Conservation (phyloP, 208 protist species). For the Ichthyophonus hoferi region DNA sequence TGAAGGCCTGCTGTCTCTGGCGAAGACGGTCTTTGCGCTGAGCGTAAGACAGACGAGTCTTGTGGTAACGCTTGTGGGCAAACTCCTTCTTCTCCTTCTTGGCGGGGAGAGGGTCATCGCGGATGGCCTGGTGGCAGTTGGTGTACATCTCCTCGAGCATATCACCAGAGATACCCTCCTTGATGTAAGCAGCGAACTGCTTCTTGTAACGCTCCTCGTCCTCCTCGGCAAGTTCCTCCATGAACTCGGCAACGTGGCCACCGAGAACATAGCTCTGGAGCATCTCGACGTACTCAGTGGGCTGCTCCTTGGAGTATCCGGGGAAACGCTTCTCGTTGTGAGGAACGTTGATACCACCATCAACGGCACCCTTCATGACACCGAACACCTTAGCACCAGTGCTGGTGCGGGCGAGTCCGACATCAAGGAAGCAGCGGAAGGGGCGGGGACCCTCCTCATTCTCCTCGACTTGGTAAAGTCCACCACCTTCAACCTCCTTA, state of each 20-base stretch:
- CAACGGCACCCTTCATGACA: slow-evolving; percentile 88
- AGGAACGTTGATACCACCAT: slow-evolving; percentile 94
- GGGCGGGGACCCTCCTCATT: slow-evolving; percentile 68
- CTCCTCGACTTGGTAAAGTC: slow-evolving; percentile 42
- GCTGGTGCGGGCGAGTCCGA: slow-evolving; percentile 90
- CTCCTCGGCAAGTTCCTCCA: slow-evolving; percentile 89
- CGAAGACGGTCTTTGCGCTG: slow-evolving; percentile 37
- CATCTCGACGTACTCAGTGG: slow-evolving; percentile 75
- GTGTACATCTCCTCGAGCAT: slow-evolving; percentile 87
- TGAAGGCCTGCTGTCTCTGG: slow-evolving; percentile 31
- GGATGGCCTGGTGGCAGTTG: slow-evolving; percentile 83
- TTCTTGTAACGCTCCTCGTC: slow-evolving; percentile 80
- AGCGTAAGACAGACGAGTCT: neutral
- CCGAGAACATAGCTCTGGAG: slow-evolving; percentile 86
- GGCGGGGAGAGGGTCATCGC: slow-evolving; percentile 70
- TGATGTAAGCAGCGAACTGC: slow-evolving; percentile 89
- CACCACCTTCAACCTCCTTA: slow-evolving; percentile 60
- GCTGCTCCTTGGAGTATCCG: slow-evolving; percentile 74
- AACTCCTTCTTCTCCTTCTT: slow-evolving; percentile 25
- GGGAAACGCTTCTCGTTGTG: slow-evolving; percentile 90
- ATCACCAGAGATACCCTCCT: slow-evolving; percentile 77
- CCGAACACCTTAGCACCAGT: slow-evolving; percentile 89
- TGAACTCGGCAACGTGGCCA: slow-evolving; percentile 93
- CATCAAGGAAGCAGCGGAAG: slow-evolving; percentile 93
- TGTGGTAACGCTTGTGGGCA: slow-evolving; percentile 1